Evolutionary conservation across 169 alveolate species (phyloP).

Genomic region (Sarcocystis neurona): DNA sequence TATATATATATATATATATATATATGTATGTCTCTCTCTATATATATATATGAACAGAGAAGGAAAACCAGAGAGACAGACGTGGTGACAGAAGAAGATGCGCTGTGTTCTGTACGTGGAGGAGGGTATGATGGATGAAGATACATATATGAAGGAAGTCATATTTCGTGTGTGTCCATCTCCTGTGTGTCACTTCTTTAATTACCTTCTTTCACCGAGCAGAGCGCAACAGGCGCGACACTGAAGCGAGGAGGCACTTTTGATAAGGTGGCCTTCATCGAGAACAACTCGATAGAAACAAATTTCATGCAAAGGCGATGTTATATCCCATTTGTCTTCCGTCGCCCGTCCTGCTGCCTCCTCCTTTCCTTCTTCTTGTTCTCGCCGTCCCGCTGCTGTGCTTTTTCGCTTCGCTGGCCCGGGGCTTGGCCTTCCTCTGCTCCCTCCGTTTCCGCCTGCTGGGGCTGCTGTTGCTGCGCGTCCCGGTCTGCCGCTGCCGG

Average conservation of each 20-base stretch:
- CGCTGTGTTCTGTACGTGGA: not conserved
- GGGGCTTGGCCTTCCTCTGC: too few species aligned
- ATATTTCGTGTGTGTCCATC: too few species aligned
- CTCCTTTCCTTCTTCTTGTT: not conserved
- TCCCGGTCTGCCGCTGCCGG: too few species aligned
- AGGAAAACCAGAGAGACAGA: too few species aligned
- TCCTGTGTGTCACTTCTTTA: not conserved
- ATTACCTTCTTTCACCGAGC: conserved; percentile 75
- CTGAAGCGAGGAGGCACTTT: conserved; percentile 79
- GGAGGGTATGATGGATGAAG: not conserved
- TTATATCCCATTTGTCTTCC: not conserved
- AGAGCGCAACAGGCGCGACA: conserved; percentile 82
- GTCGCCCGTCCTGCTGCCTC: conserved; percentile 14
- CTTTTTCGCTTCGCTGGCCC: too few species aligned
- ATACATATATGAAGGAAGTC: too few species aligned
- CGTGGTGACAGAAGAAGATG: not conserved
- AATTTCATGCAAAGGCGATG: conserved; percentile 73
- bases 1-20: too few species aligned
- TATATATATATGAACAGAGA: not conserved
- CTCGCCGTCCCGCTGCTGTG: conserved; percentile 36
- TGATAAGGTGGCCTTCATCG: conserved; percentile 92
- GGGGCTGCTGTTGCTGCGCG: too few species aligned
- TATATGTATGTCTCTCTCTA: too few species aligned
- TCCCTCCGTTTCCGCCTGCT: too few species aligned
- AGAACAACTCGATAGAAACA: conserved; percentile 84